Evolutionary conservation across 768 basidiomycete genomes (phyloP).

Genomic region (Phylloporus arenicola): DNA sequence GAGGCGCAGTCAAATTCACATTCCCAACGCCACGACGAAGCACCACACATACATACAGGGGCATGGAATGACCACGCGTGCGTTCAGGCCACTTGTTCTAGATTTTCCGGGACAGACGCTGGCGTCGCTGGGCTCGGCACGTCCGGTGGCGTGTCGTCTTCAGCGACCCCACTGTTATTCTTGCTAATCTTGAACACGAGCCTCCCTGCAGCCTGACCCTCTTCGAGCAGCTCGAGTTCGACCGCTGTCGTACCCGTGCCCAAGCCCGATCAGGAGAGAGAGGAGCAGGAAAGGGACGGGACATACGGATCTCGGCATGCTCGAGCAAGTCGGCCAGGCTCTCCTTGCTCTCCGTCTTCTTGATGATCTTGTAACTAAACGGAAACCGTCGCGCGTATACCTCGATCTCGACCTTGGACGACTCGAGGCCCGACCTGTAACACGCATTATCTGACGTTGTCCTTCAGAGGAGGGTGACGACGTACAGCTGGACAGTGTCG

Average conservation of each 20-base stretch:
- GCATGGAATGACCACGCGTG: neutral
- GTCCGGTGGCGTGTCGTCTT: slow-evolving; percentile 2
- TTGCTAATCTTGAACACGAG: slow-evolving; percentile 25
- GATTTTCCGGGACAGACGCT: slow-evolving; percentile 3
- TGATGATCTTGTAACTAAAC: slow-evolving; percentile 30
- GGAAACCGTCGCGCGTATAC: slow-evolving; percentile 30
- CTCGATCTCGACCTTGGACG: slow-evolving; percentile 31
- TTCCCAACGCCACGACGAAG: neutral
- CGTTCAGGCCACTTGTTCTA: slow-evolving; percentile 1
- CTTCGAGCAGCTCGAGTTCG: slow-evolving; percentile 29
- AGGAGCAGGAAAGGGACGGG: neutral
- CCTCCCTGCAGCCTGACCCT: slow-evolving; percentile 28
- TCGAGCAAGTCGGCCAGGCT: slow-evolving; percentile 30
- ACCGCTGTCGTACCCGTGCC: slow-evolving; percentile 12
- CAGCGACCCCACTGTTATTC: slow-evolving; percentile 3
- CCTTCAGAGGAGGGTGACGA: neutral
- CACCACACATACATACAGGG: neutral
- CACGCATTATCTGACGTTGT: neutral
- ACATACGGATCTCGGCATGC: slow-evolving; percentile 27
- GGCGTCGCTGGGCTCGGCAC: neutral
- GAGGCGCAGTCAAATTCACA: neutral
- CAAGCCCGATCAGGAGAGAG: neutral
- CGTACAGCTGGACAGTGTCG: slow-evolving; percentile 23
- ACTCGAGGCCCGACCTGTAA: slow-evolving; percentile 27
- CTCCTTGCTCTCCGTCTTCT: slow-evolving; percentile 32